Evolutionary conservation across 2,329 filamentous ascomycete genomes (phyloP), one percentile per base, ranked within the genome.

Genomic region (Botrytis cinerea): DNA sequence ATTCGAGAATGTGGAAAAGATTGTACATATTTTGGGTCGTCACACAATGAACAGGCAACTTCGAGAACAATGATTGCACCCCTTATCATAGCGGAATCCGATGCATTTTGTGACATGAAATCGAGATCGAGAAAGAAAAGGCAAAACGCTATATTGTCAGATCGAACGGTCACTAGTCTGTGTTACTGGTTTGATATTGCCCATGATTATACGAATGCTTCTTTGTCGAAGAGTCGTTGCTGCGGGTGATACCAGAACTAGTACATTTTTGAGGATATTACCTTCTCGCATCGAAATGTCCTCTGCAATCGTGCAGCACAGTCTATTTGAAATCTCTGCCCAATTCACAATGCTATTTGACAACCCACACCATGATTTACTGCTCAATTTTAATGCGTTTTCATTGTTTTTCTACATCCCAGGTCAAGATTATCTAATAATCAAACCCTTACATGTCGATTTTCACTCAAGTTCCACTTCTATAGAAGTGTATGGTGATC

Each of bases 1-100:
- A 16, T 28, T 25, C 20, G 57, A 51, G 32, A 48, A 57, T 45
- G 59, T 25, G 25, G 22, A 35, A 70, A 72, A 54, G 73, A 72
- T 72, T 80, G 78, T 80, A 79, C 75, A 79, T 79, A 80, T 78
- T 73, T 57, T 72, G 40, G n/a, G 51, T 48, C 10, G 40, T 45
- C 62, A 59, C 48, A 38, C 66, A 64, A 40, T 62, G 20, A 68
- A 72, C 46, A 35, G 14, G 22, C 70, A 66, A 67, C 60, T 72
- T 54, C n/a, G 45, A 72, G 70, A 59, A 61, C 25, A 54, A 35
- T 10, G 22, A 54, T 25, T 68, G 18, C 66, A 68, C 8, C 43
- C 28, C 18, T 57, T 25, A 45, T 22, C 28, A 68, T n/a, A 14
- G 7, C 20, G 32, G 40, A 68, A 18, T 22, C 10, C 9, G 22